Base-by-base conservation (phyloP, 805 yeast genomes). In the Wickerhamomyces hampshirensis region DNA sequence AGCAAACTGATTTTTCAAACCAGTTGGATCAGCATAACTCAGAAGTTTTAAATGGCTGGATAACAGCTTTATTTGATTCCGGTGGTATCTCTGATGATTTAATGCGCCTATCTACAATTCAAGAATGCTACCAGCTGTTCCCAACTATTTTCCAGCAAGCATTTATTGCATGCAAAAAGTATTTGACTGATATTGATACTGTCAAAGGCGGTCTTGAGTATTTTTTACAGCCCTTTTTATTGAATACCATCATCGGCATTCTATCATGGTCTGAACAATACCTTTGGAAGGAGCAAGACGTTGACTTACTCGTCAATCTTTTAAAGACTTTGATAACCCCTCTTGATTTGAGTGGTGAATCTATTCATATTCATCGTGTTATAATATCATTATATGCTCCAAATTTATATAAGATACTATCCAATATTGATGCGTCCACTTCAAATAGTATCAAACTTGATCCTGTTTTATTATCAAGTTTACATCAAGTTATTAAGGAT, bases 71-170 rank as follows among this genome's bases (percentile, higher is more conserved):
- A 28, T 88, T 84, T 59, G 89, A 86, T 43, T 78, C 84, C 23
- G 81, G 80, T 26, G 95, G 96, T 4, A 75, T 89, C 26, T 80
- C 95, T 0, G 97, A 91, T 58, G 89, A 84, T 30, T 60, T 88
- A 42, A 75, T 89, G 51, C 73, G 79, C 46, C 66, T 77, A 9
- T 74, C 84, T 1, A 67, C 80, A 6, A 72, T 82, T 13, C 74
- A 75, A 46, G 89, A 85, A 39, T 74, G 84, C 34, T 73, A 83
- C 42, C 68, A 69, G 26, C 59, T 89, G 23, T 71, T 88, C 14
- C 93, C 96, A 2, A 66, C 74, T 4, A 75, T 91, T 18, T 76
- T 86, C 50, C 78, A 77, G 42, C 89, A 86, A 53, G 80, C 86
- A 0, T 65, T 85, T 10, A 55, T 69, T 12, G 84, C 94, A 1